phyloP scores from a whole-genome alignment of 129 eudicot species.

The Chrysanthemum makinoi region DNA sequence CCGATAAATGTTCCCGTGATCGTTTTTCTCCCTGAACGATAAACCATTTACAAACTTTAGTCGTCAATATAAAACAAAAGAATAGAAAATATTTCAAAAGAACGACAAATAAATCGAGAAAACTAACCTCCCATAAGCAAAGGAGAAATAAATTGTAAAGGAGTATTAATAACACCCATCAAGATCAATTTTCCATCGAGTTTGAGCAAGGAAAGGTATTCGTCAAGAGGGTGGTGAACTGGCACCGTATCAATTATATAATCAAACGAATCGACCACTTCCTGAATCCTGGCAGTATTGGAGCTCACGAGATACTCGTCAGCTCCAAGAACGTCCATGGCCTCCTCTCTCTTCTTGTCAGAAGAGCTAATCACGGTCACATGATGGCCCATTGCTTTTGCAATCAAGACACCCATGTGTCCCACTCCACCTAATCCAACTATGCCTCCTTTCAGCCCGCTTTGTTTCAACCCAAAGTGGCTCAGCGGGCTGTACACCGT shows the following conservation, averaged over 20 bases:
- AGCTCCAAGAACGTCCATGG: slow-evolving; percentile 74
- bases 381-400: slow-evolving; percentile 96
- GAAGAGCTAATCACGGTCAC: slow-evolving; percentile 87
- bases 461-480: slow-evolving; percentile 70
- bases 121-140: slow-evolving; percentile 77
- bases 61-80: not conserved
- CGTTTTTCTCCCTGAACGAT: slow-evolving; percentile 60
- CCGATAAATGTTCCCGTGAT: slow-evolving; percentile 91
- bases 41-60: not conserved
- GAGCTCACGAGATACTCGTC: slow-evolving; percentile 86
- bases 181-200: slow-evolving; percentile 80
- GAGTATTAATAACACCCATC: slow-evolving; percentile 70
- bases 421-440: slow-evolving; percentile 98
- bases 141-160: slow-evolving; percentile 70
- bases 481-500: slow-evolving; percentile 85
- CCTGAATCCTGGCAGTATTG: slow-evolving; percentile 51
- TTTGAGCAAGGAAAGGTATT: slow-evolving; percentile 67
- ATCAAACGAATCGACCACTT: slow-evolving; percentile 59
- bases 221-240: slow-evolving; percentile 68
- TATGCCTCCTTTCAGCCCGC: slow-evolving; percentile 83
- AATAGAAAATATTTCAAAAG: not conserved
- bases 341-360: slow-evolving; percentile 70
- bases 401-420: slow-evolving; percentile 88
- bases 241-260: slow-evolving; percentile 88
- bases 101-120: not conserved